phyloP scores from a whole-genome alignment of 352 stramenopile genomes.

The Globisporangium recalcitrans region DNA sequence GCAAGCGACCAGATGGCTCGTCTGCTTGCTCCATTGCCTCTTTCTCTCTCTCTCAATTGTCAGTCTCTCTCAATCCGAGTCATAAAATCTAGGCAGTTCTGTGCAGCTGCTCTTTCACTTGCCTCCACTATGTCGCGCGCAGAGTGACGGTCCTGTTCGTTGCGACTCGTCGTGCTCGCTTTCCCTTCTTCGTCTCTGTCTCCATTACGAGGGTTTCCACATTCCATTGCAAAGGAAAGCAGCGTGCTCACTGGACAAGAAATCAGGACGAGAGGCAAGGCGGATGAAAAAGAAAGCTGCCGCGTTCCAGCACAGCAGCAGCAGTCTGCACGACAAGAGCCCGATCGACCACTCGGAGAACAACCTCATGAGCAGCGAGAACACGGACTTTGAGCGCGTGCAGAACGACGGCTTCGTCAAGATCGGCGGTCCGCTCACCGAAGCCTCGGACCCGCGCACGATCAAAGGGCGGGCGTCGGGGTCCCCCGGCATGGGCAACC shows the following conservation, averaged over 20 bases:
- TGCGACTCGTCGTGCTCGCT: background rate
- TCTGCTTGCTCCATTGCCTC: background rate
- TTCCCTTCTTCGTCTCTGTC: background rate
- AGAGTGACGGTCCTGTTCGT: slow-evolving; percentile 1
- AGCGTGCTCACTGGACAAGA: background rate
- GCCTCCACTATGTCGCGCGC: background rate
- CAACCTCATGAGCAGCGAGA: slow-evolving; percentile 23
- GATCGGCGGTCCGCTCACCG: slow-evolving; percentile 68
- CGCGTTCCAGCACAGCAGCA: slow-evolving; percentile 3
- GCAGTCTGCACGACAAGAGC: slow-evolving; percentile 11
- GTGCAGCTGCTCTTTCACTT: slow-evolving; percentile 9
- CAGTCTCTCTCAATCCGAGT: background rate
- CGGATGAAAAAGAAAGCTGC: slow-evolving; percentile 12
- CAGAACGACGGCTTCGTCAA: slow-evolving; percentile 64
- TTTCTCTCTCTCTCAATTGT: background rate
- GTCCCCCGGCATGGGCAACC: slow-evolving; percentile 38
- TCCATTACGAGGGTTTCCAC: background rate
- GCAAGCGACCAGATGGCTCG: background rate
- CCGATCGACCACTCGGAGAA: slow-evolving; percentile 10
- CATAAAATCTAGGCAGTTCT: slow-evolving; percentile 8
- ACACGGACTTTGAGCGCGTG: slow-evolving; percentile 57
- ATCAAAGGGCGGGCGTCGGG: slow-evolving; percentile 36
- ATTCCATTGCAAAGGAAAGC: background rate
- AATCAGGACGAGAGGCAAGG: background rate
- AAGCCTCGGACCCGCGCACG: slow-evolving; percentile 62